phyloP scores from a whole-genome alignment of 2,329 filamentous ascomycete species.

The Scytalidium sp. region DNA sequence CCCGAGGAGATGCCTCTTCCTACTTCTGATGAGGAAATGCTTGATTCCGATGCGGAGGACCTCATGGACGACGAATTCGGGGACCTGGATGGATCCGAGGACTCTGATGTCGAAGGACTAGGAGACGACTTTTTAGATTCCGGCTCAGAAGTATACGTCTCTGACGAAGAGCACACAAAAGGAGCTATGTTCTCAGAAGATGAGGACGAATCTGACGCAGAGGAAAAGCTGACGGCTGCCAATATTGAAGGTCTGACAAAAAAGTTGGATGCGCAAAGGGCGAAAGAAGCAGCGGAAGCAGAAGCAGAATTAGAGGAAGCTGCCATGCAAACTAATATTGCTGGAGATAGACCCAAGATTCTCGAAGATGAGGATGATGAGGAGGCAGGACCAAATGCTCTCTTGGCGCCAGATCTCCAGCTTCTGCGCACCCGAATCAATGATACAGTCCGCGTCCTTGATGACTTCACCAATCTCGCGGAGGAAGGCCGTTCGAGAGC shows the following conservation, averaged over 20 bases:
- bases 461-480: constrained; percentile 79
- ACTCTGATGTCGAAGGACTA: constrained; percentile 32
- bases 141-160: constrained; percentile 36
- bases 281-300: constrained; percentile 77
- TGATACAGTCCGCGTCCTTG: constrained; percentile 87
- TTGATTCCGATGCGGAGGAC: constrained; percentile 44
- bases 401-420: constrained; percentile 85
- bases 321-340: constrained; percentile 91
- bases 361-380: constrained; percentile 59
- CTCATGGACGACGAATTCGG: constrained; percentile 42
- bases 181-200: constrained; percentile 91
- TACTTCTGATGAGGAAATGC: constrained; percentile 36
- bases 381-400: constrained; percentile 55
- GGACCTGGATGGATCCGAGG: constrained; percentile 26
- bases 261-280: constrained; percentile 75
- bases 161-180: constrained; percentile 53
- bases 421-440: constrained; percentile 85
- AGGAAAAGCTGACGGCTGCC: constrained; percentile 88
- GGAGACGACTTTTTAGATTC: constrained; percentile 57
- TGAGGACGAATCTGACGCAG: constrained; percentile 81
- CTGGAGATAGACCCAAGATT: constrained; percentile 67
- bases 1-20: constrained; percentile 39
- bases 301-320: constrained; percentile 82
- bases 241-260: constrained; percentile 91
- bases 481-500: constrained; percentile 78